phyloP scores from a whole-genome alignment of 2,329 filamentous ascomycete genomes.

The Mycogone perniciosa region DNA sequence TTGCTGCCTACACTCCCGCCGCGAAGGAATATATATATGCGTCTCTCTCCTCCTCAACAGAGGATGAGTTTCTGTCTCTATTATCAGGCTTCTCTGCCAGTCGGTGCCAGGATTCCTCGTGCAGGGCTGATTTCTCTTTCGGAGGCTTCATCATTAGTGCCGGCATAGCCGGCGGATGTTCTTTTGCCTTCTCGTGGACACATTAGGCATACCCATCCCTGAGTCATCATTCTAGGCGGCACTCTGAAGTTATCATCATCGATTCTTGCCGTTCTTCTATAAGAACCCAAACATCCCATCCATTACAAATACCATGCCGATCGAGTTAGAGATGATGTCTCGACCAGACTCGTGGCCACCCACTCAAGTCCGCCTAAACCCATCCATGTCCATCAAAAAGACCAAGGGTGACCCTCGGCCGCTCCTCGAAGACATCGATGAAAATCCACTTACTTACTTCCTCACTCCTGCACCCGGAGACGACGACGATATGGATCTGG shows the following conservation, averaged over 20 bases:
- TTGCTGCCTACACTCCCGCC: not conserved
- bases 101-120: slow-evolving; percentile 4
- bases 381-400: slow-evolving; percentile 28
- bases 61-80: not conserved
- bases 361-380: slow-evolving; percentile 42
- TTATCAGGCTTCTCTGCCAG: slow-evolving; percentile 1
- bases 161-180: slow-evolving; percentile 6
- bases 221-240: not conserved
- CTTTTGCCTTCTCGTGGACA: not conserved
- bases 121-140: not conserved
- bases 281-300: not conserved
- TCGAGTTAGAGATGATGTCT: slow-evolving; percentile 25
- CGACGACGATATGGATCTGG: slow-evolving; percentile 33
- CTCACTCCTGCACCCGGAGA: slow-evolving; percentile 43
- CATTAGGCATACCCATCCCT: not conserved
- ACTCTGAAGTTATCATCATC: not conserved
- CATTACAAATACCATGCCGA: slow-evolving; percentile 27
- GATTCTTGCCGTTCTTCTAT: not conserved
- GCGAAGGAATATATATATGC: slow-evolving; percentile 1
- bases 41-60: not conserved
- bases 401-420: slow-evolving; percentile 34
- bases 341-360: slow-evolving; percentile 47
- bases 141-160: slow-evolving; percentile 7
- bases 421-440: slow-evolving; percentile 43
- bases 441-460: slow-evolving; percentile 50